A percentile compares a stretch with the other conserved stretches of the same genome.
phyloP scores from a whole-genome alignment of 2,329 filamentous ascomycete species.

The Orbilia ellipsospora region DNA sequence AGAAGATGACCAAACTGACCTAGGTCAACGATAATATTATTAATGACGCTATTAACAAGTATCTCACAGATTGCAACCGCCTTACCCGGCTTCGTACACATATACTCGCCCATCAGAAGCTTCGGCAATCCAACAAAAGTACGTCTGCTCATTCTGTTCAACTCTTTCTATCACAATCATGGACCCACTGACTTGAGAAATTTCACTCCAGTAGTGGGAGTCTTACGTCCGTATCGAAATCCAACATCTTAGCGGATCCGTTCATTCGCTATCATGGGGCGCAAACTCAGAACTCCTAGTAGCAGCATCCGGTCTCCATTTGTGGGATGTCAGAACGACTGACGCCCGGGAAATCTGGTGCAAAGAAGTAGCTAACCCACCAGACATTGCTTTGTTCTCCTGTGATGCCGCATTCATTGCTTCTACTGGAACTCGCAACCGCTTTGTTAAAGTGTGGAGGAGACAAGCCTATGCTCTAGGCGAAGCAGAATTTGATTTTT shows the following conservation, averaged over 20 bases:
- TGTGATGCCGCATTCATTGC: conserved; percentile 89
- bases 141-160: conserved; percentile 22
- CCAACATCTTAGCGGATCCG: conserved; percentile 66
- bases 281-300: conserved; percentile 84
- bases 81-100: conserved; percentile 45
- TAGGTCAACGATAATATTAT: not conserved
- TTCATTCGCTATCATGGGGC: conserved; percentile 83
- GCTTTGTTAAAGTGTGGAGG: conserved; percentile 91
- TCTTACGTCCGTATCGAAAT: conserved; percentile 69
- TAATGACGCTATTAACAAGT: not conserved
- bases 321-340: conserved; percentile 64
- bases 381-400: conserved; percentile 80
- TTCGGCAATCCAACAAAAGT: conserved; percentile 36
- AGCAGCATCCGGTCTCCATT: conserved; percentile 76
- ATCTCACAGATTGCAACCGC: conserved; percentile 18
- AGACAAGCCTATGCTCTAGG: conserved; percentile 83
- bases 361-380: conserved; percentile 76
- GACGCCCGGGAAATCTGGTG: conserved; percentile 75
- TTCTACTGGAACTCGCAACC: conserved; percentile 80
- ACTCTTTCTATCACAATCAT: not conserved
- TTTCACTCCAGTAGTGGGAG: conserved; percentile 67
- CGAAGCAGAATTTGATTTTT: conserved; percentile 87
- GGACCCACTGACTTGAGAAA: conserved; percentile 32
- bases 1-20: not conserved
- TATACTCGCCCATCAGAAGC: conserved; percentile 33